Conservation (phyloP, 2,329 filamentous ascomycete species). For the Leptographium flavum region DNA sequence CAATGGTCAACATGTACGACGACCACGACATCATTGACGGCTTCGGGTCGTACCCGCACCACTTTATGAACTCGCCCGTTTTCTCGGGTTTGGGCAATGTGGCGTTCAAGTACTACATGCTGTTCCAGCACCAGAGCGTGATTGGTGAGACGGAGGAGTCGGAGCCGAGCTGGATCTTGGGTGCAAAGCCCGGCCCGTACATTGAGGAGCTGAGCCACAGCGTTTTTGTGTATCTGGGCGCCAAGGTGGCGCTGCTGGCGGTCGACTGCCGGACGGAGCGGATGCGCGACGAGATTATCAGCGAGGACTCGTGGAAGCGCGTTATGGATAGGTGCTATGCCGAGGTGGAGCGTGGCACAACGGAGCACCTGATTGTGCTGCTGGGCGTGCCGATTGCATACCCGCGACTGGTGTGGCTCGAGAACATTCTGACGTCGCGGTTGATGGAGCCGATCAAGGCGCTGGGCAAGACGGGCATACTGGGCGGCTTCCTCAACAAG, state of each 20-base stretch:
- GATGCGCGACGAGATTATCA: constrained; percentile 67
- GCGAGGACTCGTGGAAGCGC: constrained; percentile 67
- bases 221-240: constrained; percentile 71
- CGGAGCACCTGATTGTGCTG: constrained; percentile 79
- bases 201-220: constrained; percentile 77
- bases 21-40: constrained; percentile 90
- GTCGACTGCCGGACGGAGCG: constrained; percentile 87
- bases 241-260: constrained; percentile 66
- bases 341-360: constrained; percentile 71
- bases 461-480: constrained; percentile 64
- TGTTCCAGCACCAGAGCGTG: constrained; percentile 93
- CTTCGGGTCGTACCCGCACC: constrained; percentile 82
- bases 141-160: constrained; percentile 63
- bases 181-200: constrained; percentile 69
- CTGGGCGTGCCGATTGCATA: constrained; percentile 75
- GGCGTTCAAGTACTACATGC: constrained; percentile 96
- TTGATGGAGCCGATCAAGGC: constrained; percentile 83
- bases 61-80: constrained; percentile 81
- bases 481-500: constrained; percentile 71
- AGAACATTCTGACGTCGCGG: constrained; percentile 66
- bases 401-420: constrained; percentile 59
- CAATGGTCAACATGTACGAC: constrained; percentile 97
- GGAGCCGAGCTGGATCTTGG: constrained; percentile 87
- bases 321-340: constrained; percentile 74
- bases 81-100: constrained; percentile 82